A percentile compares a stretch with the other conserved stretches of the same genome.
Conservation (phyloP, 164 flowering plant genomes). For the Taxillus chinensis region DNA sequence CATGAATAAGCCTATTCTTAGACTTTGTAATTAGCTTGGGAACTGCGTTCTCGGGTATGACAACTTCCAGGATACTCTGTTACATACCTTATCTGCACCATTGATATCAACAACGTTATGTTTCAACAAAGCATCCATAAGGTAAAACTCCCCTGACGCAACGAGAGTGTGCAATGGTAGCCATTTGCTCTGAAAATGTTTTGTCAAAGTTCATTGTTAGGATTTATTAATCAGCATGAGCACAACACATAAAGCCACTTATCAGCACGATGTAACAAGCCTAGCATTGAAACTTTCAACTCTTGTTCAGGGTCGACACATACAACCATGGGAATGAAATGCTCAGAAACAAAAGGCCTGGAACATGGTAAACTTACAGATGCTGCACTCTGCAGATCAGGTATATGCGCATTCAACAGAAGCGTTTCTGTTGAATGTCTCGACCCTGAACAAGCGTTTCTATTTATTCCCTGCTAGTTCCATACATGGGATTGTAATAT, state of each 20-base stretch:
- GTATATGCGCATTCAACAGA: constrained; percentile 55
- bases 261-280: background rate
- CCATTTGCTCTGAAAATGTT: constrained; percentile 60
- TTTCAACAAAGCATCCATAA: constrained; percentile 60
- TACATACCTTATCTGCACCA: constrained; percentile 65
- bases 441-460: too few relatives aligned
- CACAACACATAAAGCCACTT: too few relatives aligned
- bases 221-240: background rate
- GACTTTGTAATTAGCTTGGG: constrained; percentile 71
- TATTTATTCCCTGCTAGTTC: too few relatives aligned
- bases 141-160: constrained; percentile 82
- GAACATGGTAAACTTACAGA: constrained; percentile 53
- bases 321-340: background rate
- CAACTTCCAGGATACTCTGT: constrained; percentile 86
- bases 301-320: too few relatives aligned
- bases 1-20: constrained; percentile 73
- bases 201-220: background rate
- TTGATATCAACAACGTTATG: constrained; percentile 74
- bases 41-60: constrained; percentile 73
- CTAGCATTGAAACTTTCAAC: too few relatives aligned
- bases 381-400: constrained; percentile 59
- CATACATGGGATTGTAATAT: too few relatives aligned
- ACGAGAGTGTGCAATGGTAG: constrained; percentile 82
- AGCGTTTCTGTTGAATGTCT: constrained; percentile 49
- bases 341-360: background rate